phyloP scores from a whole-genome alignment of 768 basidiomycete species.

The Russula dissimulans region DNA sequence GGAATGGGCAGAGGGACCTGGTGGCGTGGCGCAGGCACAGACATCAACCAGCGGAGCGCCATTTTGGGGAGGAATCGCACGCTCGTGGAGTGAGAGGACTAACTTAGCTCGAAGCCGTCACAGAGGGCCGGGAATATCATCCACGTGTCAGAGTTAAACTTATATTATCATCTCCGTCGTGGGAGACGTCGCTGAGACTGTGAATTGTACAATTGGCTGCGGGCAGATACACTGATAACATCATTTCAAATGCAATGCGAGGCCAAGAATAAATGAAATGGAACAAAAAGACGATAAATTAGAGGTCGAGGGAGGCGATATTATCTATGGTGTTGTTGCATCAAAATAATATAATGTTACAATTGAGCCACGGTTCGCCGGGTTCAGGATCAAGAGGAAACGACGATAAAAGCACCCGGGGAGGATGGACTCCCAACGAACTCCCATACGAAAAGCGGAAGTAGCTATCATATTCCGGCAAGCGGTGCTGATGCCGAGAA shows the following conservation, averaged over 20 bases:
- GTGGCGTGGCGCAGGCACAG: too few relatives aligned
- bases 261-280: background rate
- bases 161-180: too few relatives aligned
- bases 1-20: too few relatives aligned
- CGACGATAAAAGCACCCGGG: too few relatives aligned
- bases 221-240: background rate
- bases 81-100: too few relatives aligned
- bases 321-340: background rate
- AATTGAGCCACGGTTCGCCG: background rate
- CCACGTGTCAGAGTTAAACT: too few relatives aligned
- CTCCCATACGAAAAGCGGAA: background rate
- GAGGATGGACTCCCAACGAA: background rate
- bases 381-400: background rate
- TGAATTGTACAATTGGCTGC: too few relatives aligned
- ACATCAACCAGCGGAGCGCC: too few relatives aligned
- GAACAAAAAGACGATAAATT: constrained; percentile 1
- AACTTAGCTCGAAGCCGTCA: too few relatives aligned
- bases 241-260: background rate
- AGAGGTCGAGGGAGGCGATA: background rate
- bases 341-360: background rate
- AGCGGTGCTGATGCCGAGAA: background rate
- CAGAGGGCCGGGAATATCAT: too few relatives aligned
- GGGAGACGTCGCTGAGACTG: too few relatives aligned
- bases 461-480: background rate
- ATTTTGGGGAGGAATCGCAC: too few relatives aligned